Conservation (phyloP, 768 basidiomycete species). For the Amanita inopinata region DNA sequence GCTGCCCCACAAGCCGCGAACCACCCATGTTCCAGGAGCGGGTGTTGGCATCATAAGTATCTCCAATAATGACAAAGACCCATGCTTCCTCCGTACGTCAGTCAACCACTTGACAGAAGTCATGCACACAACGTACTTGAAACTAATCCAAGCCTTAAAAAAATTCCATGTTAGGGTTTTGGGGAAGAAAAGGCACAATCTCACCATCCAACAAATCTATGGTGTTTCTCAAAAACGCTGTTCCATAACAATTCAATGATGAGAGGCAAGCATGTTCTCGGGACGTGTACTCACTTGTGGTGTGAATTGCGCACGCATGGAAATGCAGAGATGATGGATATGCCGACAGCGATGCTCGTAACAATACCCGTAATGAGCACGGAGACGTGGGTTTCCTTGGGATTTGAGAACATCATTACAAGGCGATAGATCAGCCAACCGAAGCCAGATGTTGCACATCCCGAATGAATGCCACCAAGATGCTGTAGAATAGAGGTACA, state of each 20-base stretch:
- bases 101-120: constrained; percentile 1
- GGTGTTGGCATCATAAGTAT: constrained; percentile 49
- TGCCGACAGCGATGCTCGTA: constrained; percentile 46
- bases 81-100: constrained; percentile 29
- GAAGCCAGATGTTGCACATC: constrained; percentile 68
- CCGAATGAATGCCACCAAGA: constrained; percentile 79
- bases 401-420: constrained; percentile 40
- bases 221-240: constrained; percentile 74
- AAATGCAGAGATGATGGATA: constrained; percentile 58
- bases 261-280: constrained; percentile 62
- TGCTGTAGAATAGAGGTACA: constrained; percentile 72
- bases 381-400: constrained; percentile 39
- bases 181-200: constrained; percentile 14
- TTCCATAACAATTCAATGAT: constrained; percentile 50
- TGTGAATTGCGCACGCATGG: constrained; percentile 77
- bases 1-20: constrained; percentile 48
- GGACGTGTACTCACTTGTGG: constrained; percentile 50
- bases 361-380: constrained; percentile 54
- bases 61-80: constrained; percentile 62
- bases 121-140: constrained; percentile 35
- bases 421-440: constrained; percentile 63
- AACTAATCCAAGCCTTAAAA: constrained; percentile 34
- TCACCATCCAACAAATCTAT: constrained; percentile 76
- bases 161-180: constrained; percentile 6
- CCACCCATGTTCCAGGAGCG: constrained; percentile 54